A percentile compares a stretch with the other conserved stretches of the same genome.
These are phyloP conservation scores for Agaricus sinodeliciosus DNA, from an alignment of 768 basidiomycete genomes.

Conservation along the genomic window DNA sequence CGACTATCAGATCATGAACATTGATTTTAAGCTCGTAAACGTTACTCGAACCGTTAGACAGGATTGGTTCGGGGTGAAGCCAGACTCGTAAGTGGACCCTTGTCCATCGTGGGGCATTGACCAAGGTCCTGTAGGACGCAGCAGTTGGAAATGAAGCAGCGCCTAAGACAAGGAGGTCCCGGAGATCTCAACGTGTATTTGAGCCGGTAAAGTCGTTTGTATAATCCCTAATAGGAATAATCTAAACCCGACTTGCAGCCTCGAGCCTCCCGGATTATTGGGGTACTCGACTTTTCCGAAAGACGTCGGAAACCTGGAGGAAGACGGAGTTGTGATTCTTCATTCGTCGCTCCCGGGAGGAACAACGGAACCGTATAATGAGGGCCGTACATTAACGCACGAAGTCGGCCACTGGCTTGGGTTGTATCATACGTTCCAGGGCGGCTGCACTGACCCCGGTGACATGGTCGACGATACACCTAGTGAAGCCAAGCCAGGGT, in stretches of 20 bases:
- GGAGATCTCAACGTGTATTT: constrained; percentile 36
- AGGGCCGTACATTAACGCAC: constrained; percentile 32
- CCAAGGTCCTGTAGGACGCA: neutral
- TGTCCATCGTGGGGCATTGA: neutral
- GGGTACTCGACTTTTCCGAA: constrained; percentile 39
- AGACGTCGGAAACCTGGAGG: constrained; percentile 22
- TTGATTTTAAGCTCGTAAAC: constrained; percentile 27
- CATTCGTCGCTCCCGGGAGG: constrained; percentile 28
- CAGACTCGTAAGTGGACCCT: constrained; percentile 25
- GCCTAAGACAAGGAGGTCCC: constrained; percentile 28
- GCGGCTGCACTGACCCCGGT: constrained; percentile 29
- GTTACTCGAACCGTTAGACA: constrained; percentile 27
- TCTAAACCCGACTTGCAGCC: constrained; percentile 19
- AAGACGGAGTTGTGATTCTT: constrained; percentile 33
- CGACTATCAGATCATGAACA: constrained; percentile 26
- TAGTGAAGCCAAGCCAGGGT: constrained; percentile 26
- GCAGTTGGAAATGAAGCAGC: constrained; percentile 31
- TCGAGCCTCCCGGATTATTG: constrained; percentile 26
- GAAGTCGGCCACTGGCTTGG: constrained; percentile 44
- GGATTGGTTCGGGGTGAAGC: constrained; percentile 34
- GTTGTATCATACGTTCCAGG: constrained; percentile 40
- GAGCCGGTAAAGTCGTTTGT: constrained; percentile 19
- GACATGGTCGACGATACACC: constrained; percentile 35
- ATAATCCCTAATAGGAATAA: neutral
- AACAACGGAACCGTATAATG: constrained; percentile 26